Evolutionary conservation across 2,329 filamentous ascomycete genomes (phyloP).

Genomic region (Xylaria sp.): DNA sequence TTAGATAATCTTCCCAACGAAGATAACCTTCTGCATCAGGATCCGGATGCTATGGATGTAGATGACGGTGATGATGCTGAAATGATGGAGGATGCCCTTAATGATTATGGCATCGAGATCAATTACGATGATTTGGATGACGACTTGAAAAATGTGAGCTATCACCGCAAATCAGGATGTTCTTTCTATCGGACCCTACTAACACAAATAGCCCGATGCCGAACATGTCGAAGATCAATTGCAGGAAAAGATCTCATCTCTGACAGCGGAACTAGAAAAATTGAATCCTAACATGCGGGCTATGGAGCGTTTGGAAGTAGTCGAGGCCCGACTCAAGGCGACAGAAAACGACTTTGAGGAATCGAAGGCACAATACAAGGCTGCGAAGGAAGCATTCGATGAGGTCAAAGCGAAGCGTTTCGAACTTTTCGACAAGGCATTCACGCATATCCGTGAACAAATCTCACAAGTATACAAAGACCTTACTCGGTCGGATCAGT

Average conservation of each 20-base stretch:
- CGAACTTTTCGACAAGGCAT: conserved; percentile 94
- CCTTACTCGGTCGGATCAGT: conserved; percentile 88
- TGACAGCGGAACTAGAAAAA: conserved; percentile 87
- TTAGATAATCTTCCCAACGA: conserved; percentile 89
- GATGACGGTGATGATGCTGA: conserved; percentile 76
- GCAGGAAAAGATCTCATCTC: conserved; percentile 78
- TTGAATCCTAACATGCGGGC: conserved; percentile 97
- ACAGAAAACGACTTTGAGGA: conserved; percentile 92
- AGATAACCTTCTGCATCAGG: conserved; percentile 78
- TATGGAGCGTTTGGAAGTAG: conserved; percentile 87
- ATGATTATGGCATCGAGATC: conserved; percentile 92
- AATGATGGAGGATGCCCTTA: conserved; percentile 72
- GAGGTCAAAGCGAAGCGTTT: conserved; percentile 83
- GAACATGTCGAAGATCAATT: conserved; percentile 79
- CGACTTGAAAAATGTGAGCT: conserved; percentile 79
- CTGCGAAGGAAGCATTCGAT: conserved; percentile 85
- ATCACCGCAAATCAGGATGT: conserved; percentile 35
- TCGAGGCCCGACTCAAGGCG: conserved; percentile 82
- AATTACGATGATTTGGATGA: conserved; percentile 86
- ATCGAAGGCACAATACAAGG: conserved; percentile 78
- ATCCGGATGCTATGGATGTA: conserved; percentile 92
- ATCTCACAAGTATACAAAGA: conserved; percentile 96
- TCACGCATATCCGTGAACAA: conserved; percentile 92
- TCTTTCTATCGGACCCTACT: conserved; percentile 46
- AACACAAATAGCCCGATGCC: conserved; percentile 68